These are phyloP conservation scores for Coemansia sp. DNA, from an alignment of 192 early-diverging fungal genomes.

Conservation along the genomic window DNA sequence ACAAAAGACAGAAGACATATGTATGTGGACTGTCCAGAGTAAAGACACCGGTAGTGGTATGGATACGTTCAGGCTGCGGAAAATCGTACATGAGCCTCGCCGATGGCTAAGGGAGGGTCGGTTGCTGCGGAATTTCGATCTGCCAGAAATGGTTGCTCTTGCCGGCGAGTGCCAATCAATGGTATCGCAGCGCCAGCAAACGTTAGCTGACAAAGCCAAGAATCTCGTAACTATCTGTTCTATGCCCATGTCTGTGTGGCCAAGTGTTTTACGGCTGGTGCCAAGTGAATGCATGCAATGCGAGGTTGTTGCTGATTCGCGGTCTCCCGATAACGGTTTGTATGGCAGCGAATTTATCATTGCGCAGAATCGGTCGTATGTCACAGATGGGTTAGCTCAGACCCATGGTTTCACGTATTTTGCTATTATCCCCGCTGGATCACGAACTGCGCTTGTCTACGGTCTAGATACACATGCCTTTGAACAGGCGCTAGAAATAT, in stretches of 20 bases:
- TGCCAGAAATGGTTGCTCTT: constrained; percentile 45
- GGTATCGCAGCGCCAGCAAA: neutral
- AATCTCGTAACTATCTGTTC: neutral
- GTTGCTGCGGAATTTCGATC: constrained; percentile 28
- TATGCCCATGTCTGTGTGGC: constrained; percentile 6
- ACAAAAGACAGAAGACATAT: neutral
- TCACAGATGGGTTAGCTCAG: too few species aligned
- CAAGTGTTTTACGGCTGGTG: neutral
- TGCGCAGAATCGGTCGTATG: neutral
- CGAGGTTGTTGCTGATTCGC: neutral
- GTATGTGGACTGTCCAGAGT: neutral
- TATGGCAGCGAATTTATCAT: neutral
- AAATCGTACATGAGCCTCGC: neutral
- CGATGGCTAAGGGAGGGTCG: constrained; percentile 34
- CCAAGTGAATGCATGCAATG: neutral
- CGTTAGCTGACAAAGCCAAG: neutral
- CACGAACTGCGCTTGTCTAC: constrained; percentile 16
- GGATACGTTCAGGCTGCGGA: neutral
- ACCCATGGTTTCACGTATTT: constrained; percentile 1
- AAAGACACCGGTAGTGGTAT: neutral
- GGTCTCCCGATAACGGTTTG: neutral
- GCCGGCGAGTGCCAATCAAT: constrained; percentile 16
- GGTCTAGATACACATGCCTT: constrained; percentile 2
- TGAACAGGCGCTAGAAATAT: neutral
- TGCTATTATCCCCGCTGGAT: constrained; percentile 15